Evolutionary conservation across 805 yeast genomes (phyloP), one percentile per base, ranked within the genome.

Genomic region (Saccharomycopsis guyanensis): DNA sequence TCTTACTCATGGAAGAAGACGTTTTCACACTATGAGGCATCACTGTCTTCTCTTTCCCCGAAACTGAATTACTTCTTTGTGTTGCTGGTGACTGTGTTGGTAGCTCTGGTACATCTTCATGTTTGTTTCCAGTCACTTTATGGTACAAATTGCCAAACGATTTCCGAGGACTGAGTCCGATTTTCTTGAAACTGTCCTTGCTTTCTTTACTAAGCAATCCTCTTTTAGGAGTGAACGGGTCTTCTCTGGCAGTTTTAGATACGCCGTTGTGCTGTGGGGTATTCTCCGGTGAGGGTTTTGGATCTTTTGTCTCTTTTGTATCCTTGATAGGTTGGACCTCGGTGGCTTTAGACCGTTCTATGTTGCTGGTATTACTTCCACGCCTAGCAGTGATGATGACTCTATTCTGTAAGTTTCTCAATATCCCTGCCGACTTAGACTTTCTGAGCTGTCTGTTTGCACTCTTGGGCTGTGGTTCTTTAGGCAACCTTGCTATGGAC

Each of bases 401-500:
- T 33, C 34, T 37, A 4, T n/a, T 18, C 13, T 42, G 45, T 12
- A 42, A 34, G 40, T 5, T 18, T 36, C 41, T 29, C 29, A 45
- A 27, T 4, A 45, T 18, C 6, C 45, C 45, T 7, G 41, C 36
- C 5, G 49, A 45, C 19, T 45, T 42, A 6, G 46, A 42, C 43
- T 42, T 42, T 27, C 43, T 19, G 25, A 40, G 24, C 24, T 13
- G 23, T 32, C 16, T 33, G 32, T 27, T 8, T 27, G 32, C 12
- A 27, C 13, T 8, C 32, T 27, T 27, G 13, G 13, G n/a, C n/a
- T n/a, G n/a, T n/a, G n/a, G n/a, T n/a, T n/a, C n/a, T n/a, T n/a
- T n/a, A n/a, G n/a, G n/a, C n/a, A n/a, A 27, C 12, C 12, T 27
- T 8, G 32, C 32, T 10, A 10, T 27, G 32, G 32, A 8, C 8